A percentile compares a stretch with the other conserved stretches of the same genome.
Conservation (phyloP, 2,329 filamentous ascomycete genomes). For the Boeremia lycopersici region DNA sequence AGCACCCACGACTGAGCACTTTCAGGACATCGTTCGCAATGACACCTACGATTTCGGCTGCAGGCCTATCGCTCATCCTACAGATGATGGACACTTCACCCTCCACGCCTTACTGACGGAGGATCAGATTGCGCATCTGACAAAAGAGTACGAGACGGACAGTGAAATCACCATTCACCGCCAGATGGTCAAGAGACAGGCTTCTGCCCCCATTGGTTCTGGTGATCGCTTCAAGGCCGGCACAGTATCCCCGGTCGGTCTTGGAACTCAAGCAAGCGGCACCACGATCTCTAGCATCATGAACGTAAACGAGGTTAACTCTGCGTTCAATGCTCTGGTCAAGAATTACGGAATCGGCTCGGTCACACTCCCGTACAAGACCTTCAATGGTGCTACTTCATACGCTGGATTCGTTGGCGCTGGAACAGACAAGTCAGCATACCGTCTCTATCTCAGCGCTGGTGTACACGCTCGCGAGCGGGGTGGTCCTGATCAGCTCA, state of each 20-base stretch:
- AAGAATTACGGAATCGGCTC: constrained; percentile 50
- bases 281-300: constrained; percentile 53
- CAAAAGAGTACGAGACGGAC: constrained; percentile 30
- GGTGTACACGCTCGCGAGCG: constrained; percentile 56
- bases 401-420: constrained; percentile 54
- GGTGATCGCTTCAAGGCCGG: constrained; percentile 53
- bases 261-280: constrained; percentile 48
- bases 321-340: constrained; percentile 53
- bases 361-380: constrained; percentile 53
- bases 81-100: constrained; percentile 38
- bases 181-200: constrained; percentile 35
- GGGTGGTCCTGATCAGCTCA: too few relatives aligned
- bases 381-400: constrained; percentile 51
- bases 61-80: constrained; percentile 38
- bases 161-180: constrained; percentile 33
- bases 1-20: constrained; percentile 38
- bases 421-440: constrained; percentile 50
- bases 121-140: constrained; percentile 40
- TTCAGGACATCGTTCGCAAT: constrained; percentile 42
- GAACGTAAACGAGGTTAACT: constrained; percentile 54
- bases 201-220: constrained; percentile 41
- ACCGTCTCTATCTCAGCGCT: constrained; percentile 58
- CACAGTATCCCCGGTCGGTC: constrained; percentile 49
- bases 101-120: constrained; percentile 43
- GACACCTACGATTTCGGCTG: constrained; percentile 45